Evolutionary conservation across 2,329 filamentous ascomycete genomes (phyloP).

Genomic region (Microdochium paspali): DNA sequence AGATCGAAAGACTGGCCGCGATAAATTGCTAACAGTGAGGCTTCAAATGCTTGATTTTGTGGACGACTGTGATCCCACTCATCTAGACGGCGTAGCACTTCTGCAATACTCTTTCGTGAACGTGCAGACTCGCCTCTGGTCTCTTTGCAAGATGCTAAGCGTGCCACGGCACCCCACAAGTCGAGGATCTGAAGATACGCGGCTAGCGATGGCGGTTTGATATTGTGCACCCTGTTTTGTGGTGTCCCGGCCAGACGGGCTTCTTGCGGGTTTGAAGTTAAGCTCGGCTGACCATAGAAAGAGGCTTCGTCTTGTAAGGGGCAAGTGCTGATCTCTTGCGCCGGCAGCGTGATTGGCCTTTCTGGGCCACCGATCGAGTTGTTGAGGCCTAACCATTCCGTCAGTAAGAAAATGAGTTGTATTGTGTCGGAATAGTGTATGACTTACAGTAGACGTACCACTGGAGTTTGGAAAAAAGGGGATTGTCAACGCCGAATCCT

Average conservation of each 20-base stretch:
- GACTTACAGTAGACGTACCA: not conserved
- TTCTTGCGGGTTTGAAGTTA: not conserved
- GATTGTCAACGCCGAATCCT: not conserved
- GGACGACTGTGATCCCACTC: slow-evolving; percentile 41
- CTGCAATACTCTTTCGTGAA: slow-evolving; percentile 33
- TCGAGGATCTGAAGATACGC: slow-evolving; percentile 45
- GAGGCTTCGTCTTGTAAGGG: slow-evolving; percentile 4
- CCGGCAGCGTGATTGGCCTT: not conserved
- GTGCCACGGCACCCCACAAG: slow-evolving; percentile 42
- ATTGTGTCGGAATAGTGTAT: not conserved
- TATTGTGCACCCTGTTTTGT: slow-evolving; percentile 30
- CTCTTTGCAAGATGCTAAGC: slow-evolving; percentile 35
- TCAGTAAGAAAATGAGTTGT: not conserved
- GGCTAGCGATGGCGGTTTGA: slow-evolving; percentile 38
- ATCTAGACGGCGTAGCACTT: slow-evolving; percentile 29
- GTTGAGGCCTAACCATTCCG: not conserved
- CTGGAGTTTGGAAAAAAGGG: not conserved
- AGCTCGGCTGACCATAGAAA: not conserved
- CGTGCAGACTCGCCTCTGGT: slow-evolving; percentile 34
- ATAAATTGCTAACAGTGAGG: slow-evolving; percentile 29
- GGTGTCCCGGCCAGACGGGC: not conserved
- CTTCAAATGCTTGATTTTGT: slow-evolving; percentile 36
- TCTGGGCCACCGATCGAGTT: not conserved
- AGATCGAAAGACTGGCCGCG: slow-evolving; percentile 39
- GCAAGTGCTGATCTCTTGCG: slow-evolving; percentile 39